These are phyloP conservation scores for Verticillium nonalfalfae DNA, from an alignment of 2,329 filamentous ascomycete genomes.

Conservation along the genomic window DNA sequence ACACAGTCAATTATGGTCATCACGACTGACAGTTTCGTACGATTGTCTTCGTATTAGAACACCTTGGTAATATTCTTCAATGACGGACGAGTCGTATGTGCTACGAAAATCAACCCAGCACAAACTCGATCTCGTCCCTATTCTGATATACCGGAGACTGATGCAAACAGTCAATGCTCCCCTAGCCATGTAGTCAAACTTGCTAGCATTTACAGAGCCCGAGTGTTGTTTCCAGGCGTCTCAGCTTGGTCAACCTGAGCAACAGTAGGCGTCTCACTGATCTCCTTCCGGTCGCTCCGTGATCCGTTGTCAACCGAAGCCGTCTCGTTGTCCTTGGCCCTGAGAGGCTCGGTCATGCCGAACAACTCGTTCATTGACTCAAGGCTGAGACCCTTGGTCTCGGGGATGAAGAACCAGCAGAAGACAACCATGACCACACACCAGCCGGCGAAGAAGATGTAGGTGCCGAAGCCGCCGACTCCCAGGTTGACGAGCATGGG, in stretches of 20 bases:
- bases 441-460: slow-evolving; percentile 31
- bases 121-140: too few species aligned
- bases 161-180: too few species aligned
- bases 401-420: slow-evolving; percentile 37
- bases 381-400: slow-evolving; percentile 35
- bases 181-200: too few species aligned
- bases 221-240: too few species aligned
- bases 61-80: too few species aligned
- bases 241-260: slow-evolving; percentile 1
- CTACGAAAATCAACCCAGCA: too few species aligned
- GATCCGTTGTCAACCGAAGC: slow-evolving; percentile 1
- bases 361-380: slow-evolving; percentile 9
- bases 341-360: slow-evolving; percentile 3
- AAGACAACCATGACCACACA: slow-evolving; percentile 20
- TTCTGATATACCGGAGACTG: too few species aligned
- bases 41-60: too few species aligned
- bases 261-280: not conserved
- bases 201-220: too few species aligned
- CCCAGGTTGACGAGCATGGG: slow-evolving; percentile 51
- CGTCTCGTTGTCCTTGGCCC: slow-evolving; percentile 2
- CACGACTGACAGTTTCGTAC: not conserved
- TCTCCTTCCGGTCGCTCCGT: not conserved
- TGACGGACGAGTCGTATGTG: too few species aligned
- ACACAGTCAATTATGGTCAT: too few species aligned
- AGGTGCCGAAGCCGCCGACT: slow-evolving; percentile 34